Evolutionary conservation across 257 asterid genomes (phyloP).

Genomic region (Petrea volubilis): DNA sequence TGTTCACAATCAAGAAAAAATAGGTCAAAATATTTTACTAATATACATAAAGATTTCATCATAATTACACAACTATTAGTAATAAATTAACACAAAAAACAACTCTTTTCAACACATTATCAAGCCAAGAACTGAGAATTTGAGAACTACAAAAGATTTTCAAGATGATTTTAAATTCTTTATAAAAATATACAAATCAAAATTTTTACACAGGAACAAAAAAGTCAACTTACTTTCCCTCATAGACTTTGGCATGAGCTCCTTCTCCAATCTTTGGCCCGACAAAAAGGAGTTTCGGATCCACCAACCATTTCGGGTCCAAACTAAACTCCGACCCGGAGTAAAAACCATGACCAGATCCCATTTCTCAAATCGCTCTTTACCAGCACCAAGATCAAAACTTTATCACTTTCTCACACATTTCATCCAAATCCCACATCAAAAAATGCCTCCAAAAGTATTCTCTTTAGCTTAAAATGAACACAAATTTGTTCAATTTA

Average conservation of each 20-base stretch:
- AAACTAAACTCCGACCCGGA: slow-evolving; percentile 62
- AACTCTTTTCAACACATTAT: slow-evolving; percentile 1
- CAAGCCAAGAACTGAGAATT: not conserved
- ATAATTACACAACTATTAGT: not conserved
- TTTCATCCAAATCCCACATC: slow-evolving; percentile 32
- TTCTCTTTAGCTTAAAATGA: not conserved
- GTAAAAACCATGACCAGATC: slow-evolving; percentile 70
- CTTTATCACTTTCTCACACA: slow-evolving; percentile 13
- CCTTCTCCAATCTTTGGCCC: slow-evolving; percentile 99
- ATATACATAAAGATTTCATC: not conserved
- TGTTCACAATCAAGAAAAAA: not conserved
- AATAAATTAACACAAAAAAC: not conserved
- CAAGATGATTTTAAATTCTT: not conserved
- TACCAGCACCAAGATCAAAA: slow-evolving; percentile 29
- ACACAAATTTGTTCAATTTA: slow-evolving; percentile 10
- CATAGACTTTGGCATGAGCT: slow-evolving; percentile 96
- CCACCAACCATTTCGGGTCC: slow-evolving; percentile 81
- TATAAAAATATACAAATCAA: not conserved
- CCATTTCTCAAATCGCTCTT: slow-evolving; percentile 46
- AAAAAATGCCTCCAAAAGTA: slow-evolving; percentile 18
- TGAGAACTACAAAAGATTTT: not conserved
- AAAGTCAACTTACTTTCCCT: slow-evolving; percentile 85
- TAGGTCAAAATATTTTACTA: not conserved
- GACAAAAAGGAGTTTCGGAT: slow-evolving; percentile 85
- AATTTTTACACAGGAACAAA: slow-evolving; percentile 10